Percentiles rank a stretch among this genome's conserved stretches.
These are phyloP conservation scores for Alisma plantagoaquatica DNA, from an alignment of 106 monocot species.

Conservation along the genomic window DNA sequence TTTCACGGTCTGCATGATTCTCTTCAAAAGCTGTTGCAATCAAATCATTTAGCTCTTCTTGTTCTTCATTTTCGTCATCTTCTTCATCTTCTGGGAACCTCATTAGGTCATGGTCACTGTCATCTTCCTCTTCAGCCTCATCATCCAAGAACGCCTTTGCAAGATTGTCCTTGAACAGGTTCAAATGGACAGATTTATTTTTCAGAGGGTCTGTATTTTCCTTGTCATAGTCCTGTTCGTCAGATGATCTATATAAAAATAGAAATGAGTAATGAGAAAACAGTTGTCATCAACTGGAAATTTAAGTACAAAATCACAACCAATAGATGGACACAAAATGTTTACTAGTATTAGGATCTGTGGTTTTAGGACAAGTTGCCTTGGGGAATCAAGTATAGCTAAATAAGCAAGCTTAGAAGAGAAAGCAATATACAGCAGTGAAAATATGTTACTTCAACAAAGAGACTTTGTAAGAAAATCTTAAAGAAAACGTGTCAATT, in stretches of 20 bases:
- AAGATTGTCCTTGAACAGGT: conserved; percentile 22
- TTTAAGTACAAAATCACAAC: too few relatives aligned
- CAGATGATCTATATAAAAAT: conserved; percentile 52
- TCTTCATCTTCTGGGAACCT: conserved; percentile 69
- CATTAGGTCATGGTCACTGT: conserved; percentile 59
- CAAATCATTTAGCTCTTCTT: conserved; percentile 54
- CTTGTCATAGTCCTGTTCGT: conserved; percentile 63
- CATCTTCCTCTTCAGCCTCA: conserved; percentile 97
- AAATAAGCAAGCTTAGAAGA: too few relatives aligned
- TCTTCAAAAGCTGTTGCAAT: conserved; percentile 76
- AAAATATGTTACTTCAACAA: too few relatives aligned
- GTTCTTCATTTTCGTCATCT: conserved; percentile 41
- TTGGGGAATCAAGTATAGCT: too few relatives aligned
- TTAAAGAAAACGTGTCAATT: too few relatives aligned
- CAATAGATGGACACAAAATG: too few relatives aligned
- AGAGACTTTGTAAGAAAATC: too few relatives aligned
- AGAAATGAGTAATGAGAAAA: not conserved
- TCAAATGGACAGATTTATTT: conserved; percentile 11
- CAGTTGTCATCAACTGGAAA: too few relatives aligned
- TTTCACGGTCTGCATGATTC: conserved; percentile 55
- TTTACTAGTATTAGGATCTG: too few relatives aligned
- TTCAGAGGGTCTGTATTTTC: conserved; percentile 53
- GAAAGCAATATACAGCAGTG: too few relatives aligned
- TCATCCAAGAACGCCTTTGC: conserved; percentile 82
- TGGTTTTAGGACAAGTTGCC: too few relatives aligned